Conservation (phyloP, 371 early-diverging fungal genomes). For the Actinomucor elegans region DNA sequence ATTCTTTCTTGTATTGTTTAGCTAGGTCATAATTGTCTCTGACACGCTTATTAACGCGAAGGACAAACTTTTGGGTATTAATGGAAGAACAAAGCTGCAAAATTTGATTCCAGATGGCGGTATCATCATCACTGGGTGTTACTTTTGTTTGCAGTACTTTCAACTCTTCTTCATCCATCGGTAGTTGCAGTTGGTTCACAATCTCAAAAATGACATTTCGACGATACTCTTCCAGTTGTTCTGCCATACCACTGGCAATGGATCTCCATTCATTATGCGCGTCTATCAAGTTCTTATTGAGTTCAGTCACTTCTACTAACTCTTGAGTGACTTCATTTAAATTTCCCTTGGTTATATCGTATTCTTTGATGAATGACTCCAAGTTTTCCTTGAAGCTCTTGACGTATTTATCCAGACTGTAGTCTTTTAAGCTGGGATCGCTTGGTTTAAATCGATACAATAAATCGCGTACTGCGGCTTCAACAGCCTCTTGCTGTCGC, state of each 20-base stretch:
- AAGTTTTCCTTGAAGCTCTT: neutral
- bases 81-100: slow-evolving; percentile 30
- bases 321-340: slow-evolving; percentile 18
- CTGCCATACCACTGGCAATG: slow-evolving; percentile 38
- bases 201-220: slow-evolving; percentile 36
- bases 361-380: slow-evolving; percentile 6
- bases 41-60: slow-evolving; percentile 40
- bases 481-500: neutral
- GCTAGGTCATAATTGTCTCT: slow-evolving; percentile 49
- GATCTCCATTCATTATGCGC: slow-evolving; percentile 28
- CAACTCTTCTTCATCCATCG: slow-evolving; percentile 41
- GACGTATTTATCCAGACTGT: slow-evolving; percentile 5
- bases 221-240: slow-evolving; percentile 37
- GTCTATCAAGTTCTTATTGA: slow-evolving; percentile 26
- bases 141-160: slow-evolving; percentile 30
- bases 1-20: slow-evolving; percentile 38
- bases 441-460: slow-evolving; percentile 8
- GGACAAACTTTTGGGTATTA: slow-evolving; percentile 32
- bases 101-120: slow-evolving; percentile 36
- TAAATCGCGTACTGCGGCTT: slow-evolving; percentile 7
- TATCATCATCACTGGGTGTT: slow-evolving; percentile 27
- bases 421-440: neutral
- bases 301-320: slow-evolving; percentile 12
- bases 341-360: neutral
- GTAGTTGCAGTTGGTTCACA: slow-evolving; percentile 41